These are phyloP conservation scores for Daedaleopsis sinensis DNA, from an alignment of 768 basidiomycete species.

Conservation along the genomic window DNA sequence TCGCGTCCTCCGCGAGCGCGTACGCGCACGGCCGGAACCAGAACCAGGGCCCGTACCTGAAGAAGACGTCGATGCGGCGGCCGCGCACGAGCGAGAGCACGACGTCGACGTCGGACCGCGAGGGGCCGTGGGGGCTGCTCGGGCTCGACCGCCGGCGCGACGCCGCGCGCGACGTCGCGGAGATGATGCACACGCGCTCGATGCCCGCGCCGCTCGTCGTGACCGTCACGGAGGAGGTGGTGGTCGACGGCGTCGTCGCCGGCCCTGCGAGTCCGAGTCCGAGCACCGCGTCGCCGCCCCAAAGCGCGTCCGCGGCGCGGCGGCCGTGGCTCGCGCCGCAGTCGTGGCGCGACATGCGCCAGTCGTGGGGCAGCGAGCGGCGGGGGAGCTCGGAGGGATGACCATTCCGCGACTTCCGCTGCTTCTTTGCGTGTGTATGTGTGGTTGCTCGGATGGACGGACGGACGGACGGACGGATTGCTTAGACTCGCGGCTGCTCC, in stretches of 20 bases:
- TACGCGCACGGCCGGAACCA: neutral
- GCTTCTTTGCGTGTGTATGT: too few species aligned
- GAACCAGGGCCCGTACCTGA: neutral
- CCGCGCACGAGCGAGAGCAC: neutral
- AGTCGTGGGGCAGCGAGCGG: neutral
- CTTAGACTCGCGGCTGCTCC: too few species aligned
- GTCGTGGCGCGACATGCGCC: conserved; percentile 12
- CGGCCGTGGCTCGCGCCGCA: conserved; percentile 18
- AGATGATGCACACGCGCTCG: conserved; percentile 9
- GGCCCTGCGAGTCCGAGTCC: neutral
- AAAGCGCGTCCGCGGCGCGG: neutral
- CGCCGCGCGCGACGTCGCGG: neutral
- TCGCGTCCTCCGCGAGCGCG: neutral
- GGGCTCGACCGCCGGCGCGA: neutral
- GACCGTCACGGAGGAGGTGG: conserved; percentile 9
- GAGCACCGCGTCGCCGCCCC: neutral
- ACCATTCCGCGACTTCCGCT: neutral
- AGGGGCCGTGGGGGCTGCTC: neutral
- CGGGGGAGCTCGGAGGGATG: neutral
- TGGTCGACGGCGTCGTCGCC: neutral
- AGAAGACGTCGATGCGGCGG: neutral
- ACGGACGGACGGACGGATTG: too few species aligned
- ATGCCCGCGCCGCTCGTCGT: conserved; percentile 4
- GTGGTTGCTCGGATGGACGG: too few species aligned
- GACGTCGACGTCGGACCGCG: neutral